Conservation (phyloP, 148 eudicot genomes). For the Drosera capensis region DNA sequence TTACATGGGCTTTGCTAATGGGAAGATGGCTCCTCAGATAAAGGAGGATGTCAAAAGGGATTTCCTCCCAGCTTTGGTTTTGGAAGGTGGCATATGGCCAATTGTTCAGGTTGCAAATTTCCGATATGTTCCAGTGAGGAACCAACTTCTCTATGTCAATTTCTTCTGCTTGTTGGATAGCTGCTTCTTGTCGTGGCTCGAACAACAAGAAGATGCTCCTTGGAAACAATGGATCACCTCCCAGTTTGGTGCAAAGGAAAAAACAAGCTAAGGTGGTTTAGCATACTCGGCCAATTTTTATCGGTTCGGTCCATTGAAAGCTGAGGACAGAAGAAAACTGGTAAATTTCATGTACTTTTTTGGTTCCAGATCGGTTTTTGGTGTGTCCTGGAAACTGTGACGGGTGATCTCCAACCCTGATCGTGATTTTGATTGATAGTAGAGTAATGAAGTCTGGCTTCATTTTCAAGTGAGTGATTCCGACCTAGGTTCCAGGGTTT, state of each 20-base stretch:
- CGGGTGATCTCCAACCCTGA: too few species aligned
- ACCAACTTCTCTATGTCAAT: constrained; percentile 91
- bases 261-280: constrained; percentile 35
- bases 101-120: constrained; percentile 86
- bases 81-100: constrained; percentile 94
- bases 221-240: constrained; percentile 78
- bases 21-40: constrained; percentile 53
- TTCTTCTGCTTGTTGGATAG: constrained; percentile 91
- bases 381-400: too few species aligned
- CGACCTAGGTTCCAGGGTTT: too few species aligned
- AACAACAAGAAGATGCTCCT: constrained; percentile 83
- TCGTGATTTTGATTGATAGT: too few species aligned
- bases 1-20: constrained; percentile 83
- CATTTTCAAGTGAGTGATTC: too few species aligned
- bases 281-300: background rate
- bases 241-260: constrained; percentile 26
- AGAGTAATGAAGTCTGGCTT: too few species aligned
- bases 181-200: constrained; percentile 88
- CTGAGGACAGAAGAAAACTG: too few species aligned
- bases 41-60: constrained; percentile 85
- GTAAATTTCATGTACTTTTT: too few species aligned
- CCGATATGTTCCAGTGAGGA: constrained; percentile 68
- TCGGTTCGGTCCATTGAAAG: too few species aligned
- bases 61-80: constrained; percentile 59
- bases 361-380: too few species aligned